Conservation (phyloP, 257 asterid genomes). For the Eustoma russellianum region DNA sequence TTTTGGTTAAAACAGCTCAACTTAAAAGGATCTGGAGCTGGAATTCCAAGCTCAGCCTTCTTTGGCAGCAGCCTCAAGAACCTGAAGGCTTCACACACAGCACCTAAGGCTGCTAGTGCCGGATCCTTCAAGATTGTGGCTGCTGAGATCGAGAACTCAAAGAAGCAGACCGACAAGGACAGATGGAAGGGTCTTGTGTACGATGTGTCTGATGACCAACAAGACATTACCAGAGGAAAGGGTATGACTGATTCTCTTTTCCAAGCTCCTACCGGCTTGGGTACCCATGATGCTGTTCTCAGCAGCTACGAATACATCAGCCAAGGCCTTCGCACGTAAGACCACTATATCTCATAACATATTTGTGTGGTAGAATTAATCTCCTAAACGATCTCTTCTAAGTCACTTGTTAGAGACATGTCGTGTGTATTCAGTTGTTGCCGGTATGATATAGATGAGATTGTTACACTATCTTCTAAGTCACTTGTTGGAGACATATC, state of each 20-base stretch:
- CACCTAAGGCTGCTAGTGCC: slow-evolving; percentile 21
- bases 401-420: too few species aligned
- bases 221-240: slow-evolving; percentile 75
- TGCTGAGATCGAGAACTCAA: slow-evolving; percentile 27
- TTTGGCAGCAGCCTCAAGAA: slow-evolving; percentile 51
- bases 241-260: slow-evolving; percentile 61
- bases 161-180: slow-evolving; percentile 35
- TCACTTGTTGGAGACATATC: too few species aligned
- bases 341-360: too few species aligned
- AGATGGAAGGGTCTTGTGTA: slow-evolving; percentile 57
- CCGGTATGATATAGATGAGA: too few species aligned
- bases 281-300: slow-evolving; percentile 59
- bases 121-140: slow-evolving; percentile 36
- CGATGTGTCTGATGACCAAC: slow-evolving; percentile 70
- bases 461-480: too few species aligned
- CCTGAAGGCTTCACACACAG: slow-evolving; percentile 11
- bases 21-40: slow-evolving; percentile 33
- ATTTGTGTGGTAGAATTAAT: background rate
- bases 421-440: too few species aligned
- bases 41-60: slow-evolving; percentile 39
- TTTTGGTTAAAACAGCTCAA: slow-evolving; percentile 36
- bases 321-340: slow-evolving; percentile 52
- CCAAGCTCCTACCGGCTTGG: slow-evolving; percentile 68
- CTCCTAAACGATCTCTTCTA: too few species aligned
- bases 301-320: slow-evolving; percentile 71